Conservation (phyloP, 192 early-diverging fungal species). For the Backusella tarrabulga region DNA sequence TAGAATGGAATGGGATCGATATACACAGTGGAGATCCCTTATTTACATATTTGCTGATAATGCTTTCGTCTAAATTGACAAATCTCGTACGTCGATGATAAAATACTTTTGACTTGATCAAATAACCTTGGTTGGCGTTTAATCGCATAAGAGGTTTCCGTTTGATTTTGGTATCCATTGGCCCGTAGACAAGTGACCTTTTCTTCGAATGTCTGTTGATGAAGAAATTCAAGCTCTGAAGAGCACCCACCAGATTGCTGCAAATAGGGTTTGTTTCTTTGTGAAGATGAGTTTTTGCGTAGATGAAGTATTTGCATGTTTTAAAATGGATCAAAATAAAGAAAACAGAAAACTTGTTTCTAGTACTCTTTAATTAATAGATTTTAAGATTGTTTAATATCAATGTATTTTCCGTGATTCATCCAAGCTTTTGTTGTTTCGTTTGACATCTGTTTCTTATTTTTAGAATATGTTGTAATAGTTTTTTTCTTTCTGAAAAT, state of each 20-base stretch:
- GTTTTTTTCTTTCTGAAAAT: not conserved
- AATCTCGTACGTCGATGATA: not conserved
- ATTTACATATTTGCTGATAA: constrained; percentile 3
- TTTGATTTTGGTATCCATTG: not conserved
- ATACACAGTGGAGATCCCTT: not conserved
- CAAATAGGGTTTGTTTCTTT: not conserved
- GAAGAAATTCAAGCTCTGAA: not conserved
- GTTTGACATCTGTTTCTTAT: not conserved
- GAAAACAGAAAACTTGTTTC: not conserved
- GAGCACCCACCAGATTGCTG: not conserved
- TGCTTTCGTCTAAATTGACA: not conserved
- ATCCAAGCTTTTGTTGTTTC: not conserved
- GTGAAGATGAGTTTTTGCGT: not conserved
- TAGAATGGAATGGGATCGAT: too few relatives aligned
- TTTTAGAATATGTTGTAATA: not conserved
- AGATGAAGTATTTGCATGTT: not conserved
- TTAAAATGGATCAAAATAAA: not conserved
- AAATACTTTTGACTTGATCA: not conserved
- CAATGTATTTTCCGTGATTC: not conserved
- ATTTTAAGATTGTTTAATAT: not conserved
- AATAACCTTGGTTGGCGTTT: not conserved
- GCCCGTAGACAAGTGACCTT: not conserved
- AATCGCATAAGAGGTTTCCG: not conserved
- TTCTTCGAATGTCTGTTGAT: not conserved
- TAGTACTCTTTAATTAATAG: not conserved